Evolutionary conservation across 140 eudicot genomes (phyloP).

Genomic region (Anethum foeniculum): DNA sequence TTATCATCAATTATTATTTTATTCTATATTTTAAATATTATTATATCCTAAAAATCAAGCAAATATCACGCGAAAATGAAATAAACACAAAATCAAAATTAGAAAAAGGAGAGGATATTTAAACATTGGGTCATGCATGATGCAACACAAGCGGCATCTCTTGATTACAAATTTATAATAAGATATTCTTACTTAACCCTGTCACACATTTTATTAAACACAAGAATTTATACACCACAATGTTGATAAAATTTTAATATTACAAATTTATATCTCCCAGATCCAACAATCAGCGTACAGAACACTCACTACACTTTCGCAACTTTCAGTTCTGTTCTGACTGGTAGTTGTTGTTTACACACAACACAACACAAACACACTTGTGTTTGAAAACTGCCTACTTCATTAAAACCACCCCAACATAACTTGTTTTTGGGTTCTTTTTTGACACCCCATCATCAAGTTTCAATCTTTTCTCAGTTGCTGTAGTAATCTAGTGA

Average conservation of each 20-base stretch:
- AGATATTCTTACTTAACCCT: not conserved
- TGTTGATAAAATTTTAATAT: too few species aligned
- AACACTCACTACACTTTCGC: not conserved
- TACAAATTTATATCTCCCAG: not conserved
- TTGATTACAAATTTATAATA: not conserved
- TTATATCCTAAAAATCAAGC: too few species aligned
- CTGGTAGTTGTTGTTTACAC: not conserved
- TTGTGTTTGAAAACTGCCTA: not conserved
- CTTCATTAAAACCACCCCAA: not conserved
- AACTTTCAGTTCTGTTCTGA: conserved; percentile 3
- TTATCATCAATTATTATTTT: too few species aligned
- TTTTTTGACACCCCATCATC: not conserved
- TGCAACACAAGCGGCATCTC: not conserved
- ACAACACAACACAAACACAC: not conserved
- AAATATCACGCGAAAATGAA: too few species aligned
- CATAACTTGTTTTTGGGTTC: not conserved
- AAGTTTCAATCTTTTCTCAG: not conserved
- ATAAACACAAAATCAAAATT: too few species aligned
- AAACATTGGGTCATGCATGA: not conserved
- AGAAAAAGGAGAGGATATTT: too few species aligned
- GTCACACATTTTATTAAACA: not conserved
- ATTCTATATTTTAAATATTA: too few species aligned
- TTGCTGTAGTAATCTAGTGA: not conserved
- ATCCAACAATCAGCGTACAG: not conserved
- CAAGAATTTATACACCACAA: not conserved